Evolutionary conservation across 2,329 filamentous ascomycete species (phyloP).

Genomic region (Trematosphaeria pertusa): DNA sequence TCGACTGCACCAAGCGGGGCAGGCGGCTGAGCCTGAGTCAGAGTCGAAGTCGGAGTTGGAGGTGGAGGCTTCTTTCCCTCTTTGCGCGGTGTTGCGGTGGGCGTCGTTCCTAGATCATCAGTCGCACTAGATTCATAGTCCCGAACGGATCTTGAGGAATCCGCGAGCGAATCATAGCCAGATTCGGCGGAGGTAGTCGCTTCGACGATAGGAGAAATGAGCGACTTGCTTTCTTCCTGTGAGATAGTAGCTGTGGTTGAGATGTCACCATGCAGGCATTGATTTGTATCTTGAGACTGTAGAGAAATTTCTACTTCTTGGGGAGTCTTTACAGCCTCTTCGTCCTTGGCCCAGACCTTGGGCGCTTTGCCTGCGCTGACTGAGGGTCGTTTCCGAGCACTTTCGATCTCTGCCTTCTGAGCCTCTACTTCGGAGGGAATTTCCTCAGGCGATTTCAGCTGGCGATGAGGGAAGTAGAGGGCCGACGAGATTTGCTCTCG

Average conservation of each 20-base stretch:
- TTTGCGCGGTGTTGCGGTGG: constrained; percentile 41
- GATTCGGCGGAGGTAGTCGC: constrained; percentile 46
- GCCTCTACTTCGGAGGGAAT: constrained; percentile 27
- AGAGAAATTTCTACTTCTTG: constrained; percentile 69
- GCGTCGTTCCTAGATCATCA: constrained; percentile 57
- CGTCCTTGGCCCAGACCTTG: constrained; percentile 35
- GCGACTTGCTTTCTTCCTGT: constrained; percentile 50
- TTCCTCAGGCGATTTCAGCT: constrained; percentile 53
- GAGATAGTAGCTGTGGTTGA: constrained; percentile 48
- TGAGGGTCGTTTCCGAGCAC: constrained; percentile 32
- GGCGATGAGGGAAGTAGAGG: constrained; percentile 79
- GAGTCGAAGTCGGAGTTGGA: constrained; percentile 55
- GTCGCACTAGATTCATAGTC: constrained; percentile 61
- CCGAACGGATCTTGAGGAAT: constrained; percentile 53
- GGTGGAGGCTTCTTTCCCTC: constrained; percentile 39
- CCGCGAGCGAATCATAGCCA: constrained; percentile 50
- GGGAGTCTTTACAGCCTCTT: constrained; percentile 41
- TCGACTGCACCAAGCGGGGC: constrained; percentile 88
- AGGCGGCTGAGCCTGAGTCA: constrained; percentile 53
- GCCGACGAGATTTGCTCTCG: constrained; percentile 89
- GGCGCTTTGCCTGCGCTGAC: constrained; percentile 35
- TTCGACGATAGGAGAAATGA: constrained; percentile 33
- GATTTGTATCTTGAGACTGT: constrained; percentile 65
- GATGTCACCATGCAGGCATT: constrained; percentile 67
- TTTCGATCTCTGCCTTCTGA: constrained; percentile 34